Evolutionary conservation across 371 early-diverging fungal species (phyloP).

Genomic region (Syncephalis plumigaleata): DNA sequence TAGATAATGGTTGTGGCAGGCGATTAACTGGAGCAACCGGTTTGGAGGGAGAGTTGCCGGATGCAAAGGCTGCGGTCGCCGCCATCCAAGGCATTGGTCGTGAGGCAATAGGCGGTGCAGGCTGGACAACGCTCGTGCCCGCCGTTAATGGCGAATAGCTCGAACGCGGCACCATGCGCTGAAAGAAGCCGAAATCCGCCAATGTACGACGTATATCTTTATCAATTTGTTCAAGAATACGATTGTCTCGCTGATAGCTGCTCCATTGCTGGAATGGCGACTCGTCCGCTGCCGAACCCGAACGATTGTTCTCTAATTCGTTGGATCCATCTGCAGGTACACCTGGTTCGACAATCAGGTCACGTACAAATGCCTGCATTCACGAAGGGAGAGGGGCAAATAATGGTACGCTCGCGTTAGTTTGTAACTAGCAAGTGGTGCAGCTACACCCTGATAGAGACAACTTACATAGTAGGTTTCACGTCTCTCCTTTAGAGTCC

Average conservation of each 20-base stretch:
- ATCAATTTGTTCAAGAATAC: conserved; percentile 59
- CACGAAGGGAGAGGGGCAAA: background rate
- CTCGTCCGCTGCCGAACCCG: conserved; percentile 12
- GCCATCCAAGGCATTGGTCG: no score
- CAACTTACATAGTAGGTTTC: conserved; percentile 39
- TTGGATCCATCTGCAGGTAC: conserved; percentile 8
- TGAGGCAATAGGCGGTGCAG: background rate
- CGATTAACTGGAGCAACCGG: background rate
- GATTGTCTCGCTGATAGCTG: conserved; percentile 32
- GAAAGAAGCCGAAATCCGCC: conserved; percentile 71
- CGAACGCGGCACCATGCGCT: conserved; percentile 32
- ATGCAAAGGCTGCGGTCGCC: background rate
- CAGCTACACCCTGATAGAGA: no score
- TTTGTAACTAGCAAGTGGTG: no score
- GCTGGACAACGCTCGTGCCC: no score
- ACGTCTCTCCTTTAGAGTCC: conserved; percentile 25
- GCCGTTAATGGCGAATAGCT: conserved; percentile 26
- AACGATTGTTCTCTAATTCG: conserved; percentile 5
- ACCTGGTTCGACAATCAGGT: conserved; percentile 27
- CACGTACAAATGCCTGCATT: conserved; percentile 32
- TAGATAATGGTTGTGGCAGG: background rate
- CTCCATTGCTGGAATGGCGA: conserved; percentile 27
- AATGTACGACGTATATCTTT: conserved; percentile 67
- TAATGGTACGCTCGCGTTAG: background rate
- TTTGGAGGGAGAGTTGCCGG: background rate